Evolutionary conservation across 306 rosid species (phyloP).

Genomic region (Lathyrus sativus): DNA sequence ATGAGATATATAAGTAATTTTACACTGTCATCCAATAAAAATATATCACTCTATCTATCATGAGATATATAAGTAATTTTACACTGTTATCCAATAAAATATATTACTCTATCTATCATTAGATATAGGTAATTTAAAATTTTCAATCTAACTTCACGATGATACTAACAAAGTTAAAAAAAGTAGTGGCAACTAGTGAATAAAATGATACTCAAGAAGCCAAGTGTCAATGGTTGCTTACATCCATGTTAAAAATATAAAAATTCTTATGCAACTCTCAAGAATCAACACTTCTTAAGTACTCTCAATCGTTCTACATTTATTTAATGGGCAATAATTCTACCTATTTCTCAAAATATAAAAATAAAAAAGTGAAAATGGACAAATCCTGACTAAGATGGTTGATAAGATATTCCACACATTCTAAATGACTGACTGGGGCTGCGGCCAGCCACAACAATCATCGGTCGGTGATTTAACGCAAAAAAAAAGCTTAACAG

Average conservation of each 20-base stretch:
- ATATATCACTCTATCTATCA: no score
- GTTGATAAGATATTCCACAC: background rate
- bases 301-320: background rate
- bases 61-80: no score
- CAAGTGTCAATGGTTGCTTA: background rate
- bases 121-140: no score
- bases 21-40: no score
- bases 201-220: background rate
- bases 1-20: no score
- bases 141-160: no score
- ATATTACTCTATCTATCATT: no score
- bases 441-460: slow-evolving; percentile 34
- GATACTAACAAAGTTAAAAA: background rate
- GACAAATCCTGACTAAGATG: background rate
- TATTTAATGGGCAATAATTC: background rate
- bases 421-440: background rate
- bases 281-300: background rate
- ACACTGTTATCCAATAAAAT: no score
- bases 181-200: no score
- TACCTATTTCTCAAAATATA: no score
- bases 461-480: slow-evolving; percentile 25
- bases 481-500: background rate
- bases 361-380: no score
- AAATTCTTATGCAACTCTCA: background rate
- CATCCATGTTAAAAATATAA: background rate